Conservation (phyloP, 2,329 filamentous ascomycete species). For the Beauveria varroae region DNA sequence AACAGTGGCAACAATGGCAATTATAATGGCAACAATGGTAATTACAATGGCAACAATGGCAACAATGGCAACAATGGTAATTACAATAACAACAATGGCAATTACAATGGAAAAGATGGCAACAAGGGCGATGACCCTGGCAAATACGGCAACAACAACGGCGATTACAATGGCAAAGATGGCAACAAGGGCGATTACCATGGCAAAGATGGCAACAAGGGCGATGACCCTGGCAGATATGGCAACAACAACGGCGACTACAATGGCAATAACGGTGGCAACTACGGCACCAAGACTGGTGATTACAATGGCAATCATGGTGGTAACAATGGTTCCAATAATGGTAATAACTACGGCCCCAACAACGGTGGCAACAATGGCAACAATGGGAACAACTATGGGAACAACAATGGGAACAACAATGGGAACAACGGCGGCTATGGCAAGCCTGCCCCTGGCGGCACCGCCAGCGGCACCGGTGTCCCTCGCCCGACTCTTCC, state of each 20-base stretch:
- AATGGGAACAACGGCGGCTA: background rate
- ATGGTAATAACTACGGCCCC: background rate
- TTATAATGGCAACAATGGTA: background rate
- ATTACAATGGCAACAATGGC: background rate
- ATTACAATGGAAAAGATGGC: background rate
- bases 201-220: background rate
- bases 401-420: background rate
- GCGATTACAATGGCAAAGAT: too few species aligned
- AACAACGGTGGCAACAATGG: background rate
- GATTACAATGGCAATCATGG: background rate
- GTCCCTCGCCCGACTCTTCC: constrained; percentile 6
- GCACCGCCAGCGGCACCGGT: background rate
- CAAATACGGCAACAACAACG: background rate
- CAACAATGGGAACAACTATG: too few species aligned
- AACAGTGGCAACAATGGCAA: background rate
- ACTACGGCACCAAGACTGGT: background rate
- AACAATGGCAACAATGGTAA: background rate
- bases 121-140: background rate
- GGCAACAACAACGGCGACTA: background rate
- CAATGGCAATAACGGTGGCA: background rate
- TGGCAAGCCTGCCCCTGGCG: constrained; percentile 2
- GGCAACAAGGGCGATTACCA: background rate
- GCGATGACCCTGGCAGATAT: background rate
- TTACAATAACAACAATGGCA: background rate
- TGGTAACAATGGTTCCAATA: background rate